Evolutionary conservation across 345 rosid species (phyloP).

Genomic region (Citrus medica): DNA sequence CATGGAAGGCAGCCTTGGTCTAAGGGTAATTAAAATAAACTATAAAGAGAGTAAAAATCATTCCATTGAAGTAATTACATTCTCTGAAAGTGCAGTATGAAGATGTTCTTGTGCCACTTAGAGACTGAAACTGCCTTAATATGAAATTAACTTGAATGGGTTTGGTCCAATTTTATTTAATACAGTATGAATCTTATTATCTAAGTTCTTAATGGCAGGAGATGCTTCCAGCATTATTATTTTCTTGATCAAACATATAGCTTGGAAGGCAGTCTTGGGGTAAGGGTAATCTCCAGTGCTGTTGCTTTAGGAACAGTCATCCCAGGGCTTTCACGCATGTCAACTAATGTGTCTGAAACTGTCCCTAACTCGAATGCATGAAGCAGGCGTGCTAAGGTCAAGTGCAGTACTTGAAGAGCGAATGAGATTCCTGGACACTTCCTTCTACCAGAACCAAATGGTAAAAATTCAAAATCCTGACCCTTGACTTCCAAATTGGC

Average conservation of each 20-base stretch:
- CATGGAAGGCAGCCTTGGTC: constrained; percentile 14
- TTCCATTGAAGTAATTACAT: no score
- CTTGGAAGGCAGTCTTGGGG: constrained; percentile 17
- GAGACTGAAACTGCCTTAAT: no score
- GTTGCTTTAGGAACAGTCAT: constrained; percentile 20
- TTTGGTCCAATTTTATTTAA: no score
- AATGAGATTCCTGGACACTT: constrained; percentile 29
- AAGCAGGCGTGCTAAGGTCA: constrained; percentile 24
- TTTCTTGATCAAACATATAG: neutral
- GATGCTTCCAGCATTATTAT: no score
- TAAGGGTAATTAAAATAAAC: neutral
- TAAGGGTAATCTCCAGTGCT: constrained; percentile 21
- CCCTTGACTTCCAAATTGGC: constrained; percentile 18
- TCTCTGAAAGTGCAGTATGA: no score
- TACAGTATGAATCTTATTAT: no score
- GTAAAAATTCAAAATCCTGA: constrained; percentile 23
- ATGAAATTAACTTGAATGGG: no score
- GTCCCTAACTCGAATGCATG: constrained; percentile 21
- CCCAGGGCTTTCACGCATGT: constrained; percentile 25
- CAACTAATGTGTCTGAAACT: constrained; percentile 1
- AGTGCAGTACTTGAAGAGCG: constrained; percentile 19
- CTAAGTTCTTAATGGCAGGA: no score
- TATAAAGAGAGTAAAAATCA: no score
- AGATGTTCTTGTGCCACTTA: no score
- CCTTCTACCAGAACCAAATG: constrained; percentile 33